phyloP scores from a whole-genome alignment of 23 red algal species.

The Gracilaria gracilis region DNA sequence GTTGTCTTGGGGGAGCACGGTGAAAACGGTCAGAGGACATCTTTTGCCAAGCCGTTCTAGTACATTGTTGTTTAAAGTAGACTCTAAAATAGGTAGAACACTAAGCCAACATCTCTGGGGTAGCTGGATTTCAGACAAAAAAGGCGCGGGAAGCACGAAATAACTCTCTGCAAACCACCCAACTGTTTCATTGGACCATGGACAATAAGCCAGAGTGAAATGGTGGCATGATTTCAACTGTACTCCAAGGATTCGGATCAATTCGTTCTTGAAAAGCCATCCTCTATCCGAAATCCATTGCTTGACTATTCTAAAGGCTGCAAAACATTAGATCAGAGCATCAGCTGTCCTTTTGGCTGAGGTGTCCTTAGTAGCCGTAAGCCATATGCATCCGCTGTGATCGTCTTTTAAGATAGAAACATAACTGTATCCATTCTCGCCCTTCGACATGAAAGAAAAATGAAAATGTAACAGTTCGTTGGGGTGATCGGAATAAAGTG shows the following conservation, averaged over 20 bases:
- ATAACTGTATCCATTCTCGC: neutral
- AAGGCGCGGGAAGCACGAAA: neutral
- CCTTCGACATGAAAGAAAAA: constrained; percentile 10
- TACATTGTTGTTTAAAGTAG: constrained; percentile 1
- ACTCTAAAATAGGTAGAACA: neutral
- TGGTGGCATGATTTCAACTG: constrained; percentile 4
- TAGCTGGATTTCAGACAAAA: constrained; percentile 48
- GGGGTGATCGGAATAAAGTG: neutral
- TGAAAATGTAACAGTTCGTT: constrained; percentile 38
- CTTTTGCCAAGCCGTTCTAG: constrained; percentile 1
- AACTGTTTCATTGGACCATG: constrained; percentile 51
- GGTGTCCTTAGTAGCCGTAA: neutral
- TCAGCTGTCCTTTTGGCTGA: neutral
- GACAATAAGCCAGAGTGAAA: constrained; percentile 50
- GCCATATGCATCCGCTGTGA: constrained; percentile 4
- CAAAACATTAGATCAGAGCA: constrained; percentile 5
- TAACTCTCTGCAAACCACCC: constrained; percentile 9
- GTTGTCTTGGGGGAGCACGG: neutral
- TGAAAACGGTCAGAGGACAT: neutral
- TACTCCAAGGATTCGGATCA: neutral
- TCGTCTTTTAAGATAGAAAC: constrained; percentile 22
- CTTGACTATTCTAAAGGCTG: neutral
- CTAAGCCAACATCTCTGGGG: constrained; percentile 4
- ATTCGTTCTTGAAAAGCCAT: neutral
- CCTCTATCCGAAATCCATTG: constrained; percentile 16